Base-by-base conservation (phyloP, 257 asterid genomes). In the Scutellaria minor region DNA sequence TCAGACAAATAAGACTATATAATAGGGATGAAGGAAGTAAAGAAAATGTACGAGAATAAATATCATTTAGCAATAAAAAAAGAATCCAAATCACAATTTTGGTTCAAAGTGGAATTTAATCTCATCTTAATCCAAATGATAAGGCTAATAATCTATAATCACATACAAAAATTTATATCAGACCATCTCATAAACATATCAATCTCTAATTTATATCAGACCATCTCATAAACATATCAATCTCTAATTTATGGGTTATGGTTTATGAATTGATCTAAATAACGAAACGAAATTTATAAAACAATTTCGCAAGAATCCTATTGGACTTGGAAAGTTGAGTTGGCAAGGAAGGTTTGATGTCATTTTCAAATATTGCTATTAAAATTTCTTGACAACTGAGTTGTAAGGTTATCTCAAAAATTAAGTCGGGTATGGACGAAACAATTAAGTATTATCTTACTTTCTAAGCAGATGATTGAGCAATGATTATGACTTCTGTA, bases 271-370 rank as follows among this genome's bases (percentile, higher is more conserved):
- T 24, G 27, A 24, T 24, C 27, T 1, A 24, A 2, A 2, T 24
- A 24, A 24, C 27, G 1, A 31, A 31, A 31, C 37, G 4, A 2
- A 4, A 31, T 31, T 4, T 4, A 4, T 31, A 31, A 31, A 31
- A 31, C 37, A 4, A 4, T 4, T 31, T 31, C 37, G 3, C 5
- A 31, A 31, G 37, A 31, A 31, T 31, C 5, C 5, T 4, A 31
- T 4, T 31, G 4, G 4, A 45, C 12, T 8, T 42, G 47, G 51
- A 15, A 6, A 13, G 42, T 24, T 24, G 27, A 24, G 27, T 5
- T 27, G 53, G 66, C 18, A 27, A 46, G 40, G 44, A 60, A 71
- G 39, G 68, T 47, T 14, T 71, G 54, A 58, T 51, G 75, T 71
- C 75, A 35, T 31, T 57, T 11, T 70, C 64, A 20, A 24, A 12